Evolutionary conservation across 345 rosid genomes (phyloP).

Genomic region (Syzygium jambos): DNA sequence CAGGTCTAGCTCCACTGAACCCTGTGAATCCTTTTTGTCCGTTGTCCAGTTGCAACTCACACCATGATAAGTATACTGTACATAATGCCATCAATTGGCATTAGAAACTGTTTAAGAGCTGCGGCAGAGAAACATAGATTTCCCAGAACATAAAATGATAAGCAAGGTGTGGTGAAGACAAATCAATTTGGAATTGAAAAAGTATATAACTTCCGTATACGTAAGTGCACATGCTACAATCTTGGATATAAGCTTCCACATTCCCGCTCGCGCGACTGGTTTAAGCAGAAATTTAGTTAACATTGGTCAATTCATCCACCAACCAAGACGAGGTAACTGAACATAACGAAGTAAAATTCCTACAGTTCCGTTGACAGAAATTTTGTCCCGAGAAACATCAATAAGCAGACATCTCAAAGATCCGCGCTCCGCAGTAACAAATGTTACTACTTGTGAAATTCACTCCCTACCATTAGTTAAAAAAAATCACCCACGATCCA

Average conservation of each 20-base stretch:
- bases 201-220: rapidly evolving
- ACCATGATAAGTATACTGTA: constrained; percentile 10
- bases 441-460: neutral
- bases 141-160: neutral
- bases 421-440: neutral
- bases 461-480: neutral
- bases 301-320: neutral
- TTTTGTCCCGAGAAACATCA: neutral
- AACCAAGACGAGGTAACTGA: neutral
- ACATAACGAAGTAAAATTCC: neutral
- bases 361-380: neutral
- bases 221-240: neutral
- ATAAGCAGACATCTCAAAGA: neutral
- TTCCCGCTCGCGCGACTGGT: neutral
- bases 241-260: neutral
- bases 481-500: neutral
- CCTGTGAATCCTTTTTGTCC: constrained; percentile 5
- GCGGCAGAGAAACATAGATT: neutral
- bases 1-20: constrained; percentile 16
- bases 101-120: neutral
- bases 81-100: constrained; percentile 10
- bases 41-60: neutral
- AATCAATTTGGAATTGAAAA: neutral
- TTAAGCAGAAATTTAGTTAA: neutral
- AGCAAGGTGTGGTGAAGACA: neutral